Percentiles rank a stretch among this genome's conserved stretches.
phyloP scores from a whole-genome alignment of 2,329 filamentous ascomycete species.

The Cryphonectria nitschkei region DNA sequence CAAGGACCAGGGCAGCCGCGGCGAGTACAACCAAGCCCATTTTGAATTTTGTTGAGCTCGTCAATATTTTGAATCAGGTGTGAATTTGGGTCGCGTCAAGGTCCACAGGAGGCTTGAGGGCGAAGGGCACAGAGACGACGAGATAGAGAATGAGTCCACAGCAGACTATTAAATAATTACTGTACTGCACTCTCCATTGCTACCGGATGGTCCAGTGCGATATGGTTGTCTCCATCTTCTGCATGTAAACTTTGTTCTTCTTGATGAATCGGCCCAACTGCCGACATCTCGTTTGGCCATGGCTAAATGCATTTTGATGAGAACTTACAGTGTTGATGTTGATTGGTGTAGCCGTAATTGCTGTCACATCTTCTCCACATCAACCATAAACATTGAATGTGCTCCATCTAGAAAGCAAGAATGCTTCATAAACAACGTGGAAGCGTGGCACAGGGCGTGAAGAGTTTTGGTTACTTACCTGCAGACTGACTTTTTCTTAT shows the following conservation, averaged over 20 bases:
- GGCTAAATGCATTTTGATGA: neutral
- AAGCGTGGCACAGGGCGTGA: neutral
- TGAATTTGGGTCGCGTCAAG: neutral
- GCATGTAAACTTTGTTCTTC: neutral
- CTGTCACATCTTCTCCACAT: neutral
- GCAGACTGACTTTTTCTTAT: neutral
- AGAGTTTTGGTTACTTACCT: neutral
- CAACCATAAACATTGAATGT: neutral
- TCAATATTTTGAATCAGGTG: neutral
- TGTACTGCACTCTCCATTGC: neutral
- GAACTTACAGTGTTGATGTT: neutral
- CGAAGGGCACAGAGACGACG: no score
- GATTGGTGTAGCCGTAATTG: neutral
- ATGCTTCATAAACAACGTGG: neutral
- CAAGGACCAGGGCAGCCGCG: neutral
- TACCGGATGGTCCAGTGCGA: neutral
- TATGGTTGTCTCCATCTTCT: neutral
- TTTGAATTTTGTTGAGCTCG: neutral
- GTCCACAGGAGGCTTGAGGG: no score
- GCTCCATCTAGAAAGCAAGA: no score
- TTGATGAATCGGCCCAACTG: neutral
- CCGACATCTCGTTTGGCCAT: neutral
- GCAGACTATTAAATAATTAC: neutral
- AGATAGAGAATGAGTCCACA: neutral
- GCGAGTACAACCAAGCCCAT: neutral